phyloP scores from a whole-genome alignment of 345 rosid genomes.

The Erysimum cheiranthoides region DNA sequence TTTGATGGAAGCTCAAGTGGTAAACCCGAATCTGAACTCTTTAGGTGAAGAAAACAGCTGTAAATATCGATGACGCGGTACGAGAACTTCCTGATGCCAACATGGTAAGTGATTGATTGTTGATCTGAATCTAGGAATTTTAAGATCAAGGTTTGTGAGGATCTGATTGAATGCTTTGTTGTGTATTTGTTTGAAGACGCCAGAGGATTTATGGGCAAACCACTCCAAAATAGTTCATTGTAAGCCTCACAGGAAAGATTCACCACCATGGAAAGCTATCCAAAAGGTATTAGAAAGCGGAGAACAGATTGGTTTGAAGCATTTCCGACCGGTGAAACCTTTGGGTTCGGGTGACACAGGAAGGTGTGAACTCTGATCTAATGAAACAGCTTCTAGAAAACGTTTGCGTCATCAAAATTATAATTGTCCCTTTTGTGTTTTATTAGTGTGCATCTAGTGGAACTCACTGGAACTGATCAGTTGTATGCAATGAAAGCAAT shows the following conservation, averaged over 20 bases:
- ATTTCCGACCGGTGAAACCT: slow-evolving; percentile 87
- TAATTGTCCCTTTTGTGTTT: background rate
- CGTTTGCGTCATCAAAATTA: background rate
- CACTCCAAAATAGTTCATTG: slow-evolving; percentile 79
- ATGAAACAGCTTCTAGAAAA: background rate
- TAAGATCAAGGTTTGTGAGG: slow-evolving; percentile 23
- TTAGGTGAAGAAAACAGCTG: slow-evolving; percentile 89
- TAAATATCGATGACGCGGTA: slow-evolving; percentile 85
- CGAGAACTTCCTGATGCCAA: slow-evolving; percentile 98
- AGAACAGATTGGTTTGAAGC: slow-evolving; percentile 75
- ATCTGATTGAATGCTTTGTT: background rate
- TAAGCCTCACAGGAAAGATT: slow-evolving; percentile 89
- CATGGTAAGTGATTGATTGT: slow-evolving; percentile 52
- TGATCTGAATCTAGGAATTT: slow-evolving; percentile 1
- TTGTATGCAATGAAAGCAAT: slow-evolving; percentile 95
- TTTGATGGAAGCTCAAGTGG: background rate
- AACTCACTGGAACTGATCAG: slow-evolving; percentile 71
- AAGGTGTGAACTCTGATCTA: slow-evolving; percentile 54
- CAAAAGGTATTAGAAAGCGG: slow-evolving; percentile 74
- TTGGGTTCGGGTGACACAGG: slow-evolving; percentile 99
- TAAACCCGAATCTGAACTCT: slow-evolving; percentile 22
- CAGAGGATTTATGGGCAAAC: slow-evolving; percentile 93
- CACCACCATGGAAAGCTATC: slow-evolving; percentile 76
- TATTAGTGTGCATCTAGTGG: slow-evolving; percentile 89
- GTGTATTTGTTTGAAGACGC: slow-evolving; percentile 58